Conservation (phyloP, 202 grass and related monocot species). For the Panicum virgatum region DNA sequence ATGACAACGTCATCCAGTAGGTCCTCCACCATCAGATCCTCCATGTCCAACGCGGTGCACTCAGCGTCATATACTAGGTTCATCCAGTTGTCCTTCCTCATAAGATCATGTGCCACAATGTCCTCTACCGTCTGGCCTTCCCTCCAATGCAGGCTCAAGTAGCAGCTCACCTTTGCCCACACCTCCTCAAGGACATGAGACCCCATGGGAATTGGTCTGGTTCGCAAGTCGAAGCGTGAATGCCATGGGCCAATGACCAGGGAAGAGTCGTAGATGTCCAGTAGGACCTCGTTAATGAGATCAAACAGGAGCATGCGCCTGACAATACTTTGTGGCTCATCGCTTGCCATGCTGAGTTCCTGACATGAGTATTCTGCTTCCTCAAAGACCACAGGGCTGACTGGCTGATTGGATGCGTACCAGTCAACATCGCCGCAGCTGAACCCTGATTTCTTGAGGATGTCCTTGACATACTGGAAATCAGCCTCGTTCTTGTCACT, state of each 20-base stretch:
- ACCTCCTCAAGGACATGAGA: slow-evolving; percentile 74
- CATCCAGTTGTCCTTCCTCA: slow-evolving; percentile 78
- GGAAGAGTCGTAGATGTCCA: slow-evolving; percentile 67
- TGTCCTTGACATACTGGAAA: slow-evolving; percentile 79
- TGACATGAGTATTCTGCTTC: slow-evolving; percentile 56
- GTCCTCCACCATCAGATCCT: slow-evolving; percentile 80
- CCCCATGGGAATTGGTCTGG: slow-evolving; percentile 60
- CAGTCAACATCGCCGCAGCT: slow-evolving; percentile 51
- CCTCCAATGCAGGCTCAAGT: slow-evolving; percentile 61
- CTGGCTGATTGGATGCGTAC: slow-evolving; percentile 61
- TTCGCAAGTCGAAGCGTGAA: slow-evolving; percentile 43
- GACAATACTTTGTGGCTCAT: slow-evolving; percentile 48
- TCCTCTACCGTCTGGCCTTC: slow-evolving; percentile 54
- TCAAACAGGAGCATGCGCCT: slow-evolving; percentile 91
- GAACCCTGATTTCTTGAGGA: slow-evolving; percentile 85
- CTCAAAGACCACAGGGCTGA: slow-evolving; percentile 72
- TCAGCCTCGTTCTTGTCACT: slow-evolving; percentile 75
- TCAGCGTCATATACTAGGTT: slow-evolving; percentile 62
- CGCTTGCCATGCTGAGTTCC: slow-evolving; percentile 22
- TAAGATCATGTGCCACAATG: slow-evolving; percentile 66
- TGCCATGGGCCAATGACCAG: slow-evolving; percentile 47
- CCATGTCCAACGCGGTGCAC: slow-evolving; percentile 52
- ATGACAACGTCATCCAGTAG: slow-evolving; percentile 72
- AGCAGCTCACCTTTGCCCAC: slow-evolving; percentile 62
- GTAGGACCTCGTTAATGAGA: slow-evolving; percentile 83